Base-by-base conservation (phyloP, 1,139 yeast species). In the Blastobotrys malaysiensis region DNA sequence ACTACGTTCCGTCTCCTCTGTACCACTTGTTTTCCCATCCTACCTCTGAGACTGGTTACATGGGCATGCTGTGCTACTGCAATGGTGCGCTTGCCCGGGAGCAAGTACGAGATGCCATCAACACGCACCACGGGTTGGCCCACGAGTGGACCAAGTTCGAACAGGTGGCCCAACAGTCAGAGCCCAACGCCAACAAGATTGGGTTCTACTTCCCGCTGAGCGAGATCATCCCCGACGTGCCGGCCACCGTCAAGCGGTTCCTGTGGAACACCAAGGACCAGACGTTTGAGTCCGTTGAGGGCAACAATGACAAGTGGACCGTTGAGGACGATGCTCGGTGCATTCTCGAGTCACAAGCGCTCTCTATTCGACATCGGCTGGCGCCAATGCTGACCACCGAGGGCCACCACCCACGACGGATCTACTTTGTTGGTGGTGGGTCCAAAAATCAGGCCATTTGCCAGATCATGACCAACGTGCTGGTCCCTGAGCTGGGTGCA, bases 1-100 rank as follows among this genome's bases (percentile, higher is more conserved):
- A 82, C 56, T 90, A 85, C 67, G 78, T 77, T 24, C 91, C 97
- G 1, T 85, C 93, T 1, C 81, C 90, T 3, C 86, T 84, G 62
- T 90, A 89, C 68, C 97, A 90, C 66, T 70, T 89, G 61, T 90
- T 90, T 72, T 81, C 82, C 57, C 97, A 90, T 67, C 97, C 97
- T 5, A 85, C 95, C 0, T 79, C 86, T 61, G 80, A 83, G 0
- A 78, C 77, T 39, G 82, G 84, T 49, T 91, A 83, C 69, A 90
- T 90, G 97, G 96, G 95, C 36, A 90, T 90, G 97, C 81, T 90
- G 55, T 90, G 97, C 68, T 90, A 90, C 68, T 87, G 96, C 67
- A 90, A 90, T 68, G 97, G 97, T 0, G 80, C 97, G 0, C 73
- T 90, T 52, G 96, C 97, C 0, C 76, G 97, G 59, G 97, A 90